Base-by-base conservation (phyloP, 1,284 basidiomycete genomes). In the Rhizoctonia solani region DNA sequence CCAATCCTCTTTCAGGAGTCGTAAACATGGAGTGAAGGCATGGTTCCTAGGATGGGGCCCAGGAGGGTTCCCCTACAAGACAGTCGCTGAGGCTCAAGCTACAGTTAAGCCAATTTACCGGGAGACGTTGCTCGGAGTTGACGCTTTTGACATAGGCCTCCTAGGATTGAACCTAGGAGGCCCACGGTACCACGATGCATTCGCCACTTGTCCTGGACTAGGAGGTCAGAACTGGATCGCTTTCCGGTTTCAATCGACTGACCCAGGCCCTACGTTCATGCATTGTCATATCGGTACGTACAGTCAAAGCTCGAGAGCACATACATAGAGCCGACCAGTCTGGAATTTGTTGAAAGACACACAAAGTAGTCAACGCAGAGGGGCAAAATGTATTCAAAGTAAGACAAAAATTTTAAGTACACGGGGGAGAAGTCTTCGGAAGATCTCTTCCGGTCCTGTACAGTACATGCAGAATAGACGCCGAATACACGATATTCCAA, bases 141-240 rank as follows among this genome's bases (percentile, higher is more conserved):
- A 27, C 9, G 4, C 3, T 21, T 23, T 44, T 27, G 23, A 23
- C 16, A 34, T 50, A 61, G 56, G 44, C 1, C 32, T 61, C 13
- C 5, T 46, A 5, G 56, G 42, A 16, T 32, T 61, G 2, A 61
- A 61, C 56, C 27, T 61, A 46, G 56, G 47, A n/a, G 56, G 50
- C 25, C 56, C 56, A 4, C 56, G 50, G 16, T 61, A 49, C 39
- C 56, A 46, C 19, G 56, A 61, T 30, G 50, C 56, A 3, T 61
- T 61, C n/a, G 56, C 50, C 3, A 61, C 56, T 3, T 46, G 44
- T 11, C 56, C 56, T 9, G 56, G 56, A 3, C 11, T 50, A 4
- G 56, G 56, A 23, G 56, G 56, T 2, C 44, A 49, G 23, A 61
- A 61, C 56, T 61, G 56, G 56, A 61, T 61, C 32, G 56, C 56